Evolutionary conservation across 73 alveolate genomes (phyloP).

Genomic region (Stentor coeruleus): DNA sequence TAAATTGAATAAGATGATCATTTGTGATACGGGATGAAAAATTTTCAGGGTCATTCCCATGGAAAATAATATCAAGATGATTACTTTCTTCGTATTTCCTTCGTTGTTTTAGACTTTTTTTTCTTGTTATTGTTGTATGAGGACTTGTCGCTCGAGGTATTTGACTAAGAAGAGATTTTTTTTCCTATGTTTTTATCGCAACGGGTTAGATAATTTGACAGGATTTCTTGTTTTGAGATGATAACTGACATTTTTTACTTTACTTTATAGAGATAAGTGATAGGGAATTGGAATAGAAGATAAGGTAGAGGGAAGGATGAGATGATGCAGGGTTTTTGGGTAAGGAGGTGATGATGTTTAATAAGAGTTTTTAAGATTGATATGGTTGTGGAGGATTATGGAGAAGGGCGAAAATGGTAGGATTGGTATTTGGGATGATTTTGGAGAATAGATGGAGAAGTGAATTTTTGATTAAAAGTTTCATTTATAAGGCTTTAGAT

Average conservation of each 20-base stretch:
- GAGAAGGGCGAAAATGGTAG: too few species aligned
- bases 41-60: constrained; percentile 78
- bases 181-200: background rate
- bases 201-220: background rate
- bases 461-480: too few species aligned
- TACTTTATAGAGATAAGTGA: too few species aligned
- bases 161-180: background rate
- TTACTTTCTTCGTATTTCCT: constrained; percentile 40
- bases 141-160: background rate
- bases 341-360: too few species aligned
- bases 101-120: constrained; percentile 9
- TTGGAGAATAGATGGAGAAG: too few species aligned
- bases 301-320: too few species aligned
- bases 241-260: constrained; percentile 11
- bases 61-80: constrained; percentile 57
- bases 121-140: background rate
- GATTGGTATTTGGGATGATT: too few species aligned
- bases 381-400: too few species aligned
- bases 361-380: too few species aligned
- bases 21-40: constrained; percentile 59
- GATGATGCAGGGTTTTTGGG: too few species aligned
- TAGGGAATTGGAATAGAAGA: too few species aligned
- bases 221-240: background rate
- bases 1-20: constrained; percentile 59
- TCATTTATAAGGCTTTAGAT: too few species aligned